Evolutionary conservation across 2,329 filamentous ascomycete species (phyloP).

Genomic region (Aspergillus aculeatus): DNA sequence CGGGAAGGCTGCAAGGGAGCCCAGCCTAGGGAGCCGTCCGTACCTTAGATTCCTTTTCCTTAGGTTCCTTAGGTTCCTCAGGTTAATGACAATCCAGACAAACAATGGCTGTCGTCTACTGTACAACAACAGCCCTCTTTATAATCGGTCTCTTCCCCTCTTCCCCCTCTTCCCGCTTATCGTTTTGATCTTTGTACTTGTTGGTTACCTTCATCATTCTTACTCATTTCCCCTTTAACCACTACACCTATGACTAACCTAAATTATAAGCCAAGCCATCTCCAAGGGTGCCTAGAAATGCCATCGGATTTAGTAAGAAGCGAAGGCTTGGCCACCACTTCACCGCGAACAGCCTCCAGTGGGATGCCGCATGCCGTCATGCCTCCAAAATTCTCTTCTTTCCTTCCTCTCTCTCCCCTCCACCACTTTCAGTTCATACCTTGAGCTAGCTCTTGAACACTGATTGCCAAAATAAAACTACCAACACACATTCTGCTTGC

Average conservation of each 20-base stretch:
- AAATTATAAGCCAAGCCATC: background rate
- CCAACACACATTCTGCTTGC: background rate
- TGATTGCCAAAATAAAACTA: background rate
- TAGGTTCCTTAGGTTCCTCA: too few relatives aligned
- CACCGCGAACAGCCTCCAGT: constrained; percentile 1
- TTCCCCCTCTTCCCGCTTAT: background rate
- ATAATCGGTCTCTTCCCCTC: background rate
- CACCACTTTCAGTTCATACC: background rate
- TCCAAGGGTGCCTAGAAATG: background rate
- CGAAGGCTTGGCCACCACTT: background rate
- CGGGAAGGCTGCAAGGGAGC: background rate
- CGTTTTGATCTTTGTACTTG: too few relatives aligned
- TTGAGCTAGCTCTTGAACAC: background rate
- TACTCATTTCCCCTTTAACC: too few relatives aligned
- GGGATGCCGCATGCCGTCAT: constrained; percentile 10
- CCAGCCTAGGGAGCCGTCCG: too few relatives aligned
- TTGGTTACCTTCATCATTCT: too few relatives aligned
- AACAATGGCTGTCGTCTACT: too few relatives aligned
- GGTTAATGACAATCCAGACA: too few relatives aligned
- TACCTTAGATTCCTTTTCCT: too few relatives aligned
- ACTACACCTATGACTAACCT: too few relatives aligned
- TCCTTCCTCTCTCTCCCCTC: background rate
- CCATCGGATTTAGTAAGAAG: background rate
- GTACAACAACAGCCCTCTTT: background rate
- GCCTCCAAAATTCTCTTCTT: background rate